Conservation (phyloP, 176 grass and related monocot genomes). For the Rhynchospora tenuis region DNA sequence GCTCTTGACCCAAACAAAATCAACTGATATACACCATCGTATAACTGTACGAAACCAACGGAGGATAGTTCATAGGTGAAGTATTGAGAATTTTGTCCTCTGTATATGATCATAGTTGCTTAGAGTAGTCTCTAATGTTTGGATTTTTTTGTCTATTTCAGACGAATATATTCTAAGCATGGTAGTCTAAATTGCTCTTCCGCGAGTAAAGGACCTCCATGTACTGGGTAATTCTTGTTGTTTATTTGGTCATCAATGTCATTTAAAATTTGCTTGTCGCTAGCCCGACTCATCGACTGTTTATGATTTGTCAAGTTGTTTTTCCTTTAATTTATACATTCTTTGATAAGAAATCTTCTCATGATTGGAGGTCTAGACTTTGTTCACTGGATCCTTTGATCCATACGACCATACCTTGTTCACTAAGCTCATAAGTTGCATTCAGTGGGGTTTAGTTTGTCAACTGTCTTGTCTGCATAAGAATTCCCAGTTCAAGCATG, state of each 20-base stretch:
- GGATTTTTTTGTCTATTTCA: constrained; percentile 26
- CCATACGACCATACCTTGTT: neutral
- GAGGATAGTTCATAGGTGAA: constrained; percentile 79
- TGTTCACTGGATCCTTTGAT: too few species aligned
- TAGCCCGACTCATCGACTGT: neutral
- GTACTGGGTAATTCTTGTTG: constrained; percentile 64
- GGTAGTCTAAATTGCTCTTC: constrained; percentile 77
- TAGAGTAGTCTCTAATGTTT: neutral
- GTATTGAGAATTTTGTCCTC: neutral
- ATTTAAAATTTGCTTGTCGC: neutral
- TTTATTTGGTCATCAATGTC: neutral
- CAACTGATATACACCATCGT: constrained; percentile 83
- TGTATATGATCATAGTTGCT: neutral
- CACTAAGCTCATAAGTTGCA: neutral
- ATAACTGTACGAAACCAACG: constrained; percentile 92
- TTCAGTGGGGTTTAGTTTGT: neutral
- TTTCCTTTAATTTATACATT: neutral
- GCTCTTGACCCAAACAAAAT: constrained; percentile 89
- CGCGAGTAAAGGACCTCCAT: constrained; percentile 87
- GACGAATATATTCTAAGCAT: constrained; percentile 73
- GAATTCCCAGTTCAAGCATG: neutral
- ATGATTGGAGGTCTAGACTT: neutral
- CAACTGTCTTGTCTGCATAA: neutral
- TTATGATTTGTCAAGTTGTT: neutral
- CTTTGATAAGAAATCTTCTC: neutral